A percentile compares a stretch with the other conserved stretches of the same genome.
phyloP scores from a whole-genome alignment of 441 rosid species.

The Euphorbia schlechtendalii region DNA sequence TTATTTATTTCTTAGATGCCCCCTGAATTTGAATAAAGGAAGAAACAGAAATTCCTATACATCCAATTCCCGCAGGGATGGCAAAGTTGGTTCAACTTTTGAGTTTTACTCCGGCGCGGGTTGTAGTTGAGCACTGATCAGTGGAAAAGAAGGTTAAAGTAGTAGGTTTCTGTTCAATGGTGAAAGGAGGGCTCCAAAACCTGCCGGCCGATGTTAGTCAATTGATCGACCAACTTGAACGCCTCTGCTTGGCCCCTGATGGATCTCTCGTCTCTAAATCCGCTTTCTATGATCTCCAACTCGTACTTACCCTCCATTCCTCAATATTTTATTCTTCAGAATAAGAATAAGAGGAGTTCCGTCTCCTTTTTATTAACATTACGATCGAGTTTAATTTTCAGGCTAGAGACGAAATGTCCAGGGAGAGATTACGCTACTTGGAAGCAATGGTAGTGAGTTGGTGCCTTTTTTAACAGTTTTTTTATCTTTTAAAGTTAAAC shows the following conservation, averaged over 20 bases:
- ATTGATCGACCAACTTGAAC: conserved; percentile 90
- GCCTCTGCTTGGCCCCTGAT: conserved; percentile 90
- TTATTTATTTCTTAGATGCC: too few relatives aligned
- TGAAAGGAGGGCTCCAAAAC: conserved; percentile 58
- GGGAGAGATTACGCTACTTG: conserved; percentile 80
- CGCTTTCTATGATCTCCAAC: conserved; percentile 73
- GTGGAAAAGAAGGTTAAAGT: neutral
- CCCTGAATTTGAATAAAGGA: too few relatives aligned
- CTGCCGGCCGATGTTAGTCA: conserved; percentile 76
- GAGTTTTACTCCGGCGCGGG: neutral
- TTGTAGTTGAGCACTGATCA: too few relatives aligned
- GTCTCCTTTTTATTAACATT: too few relatives aligned
- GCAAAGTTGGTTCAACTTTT: neutral
- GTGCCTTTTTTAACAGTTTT: too few relatives aligned
- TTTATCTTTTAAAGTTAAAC: neutral
- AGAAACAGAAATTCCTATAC: too few relatives aligned
- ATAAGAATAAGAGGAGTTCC: too few relatives aligned
- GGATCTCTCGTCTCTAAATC: conserved; percentile 94
- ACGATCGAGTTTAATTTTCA: conserved; percentile 22
- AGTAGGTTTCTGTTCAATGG: conserved; percentile 34
- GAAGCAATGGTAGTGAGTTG: conserved; percentile 85
- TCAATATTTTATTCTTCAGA: conserved; percentile 7
- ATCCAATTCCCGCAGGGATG: too few relatives aligned
- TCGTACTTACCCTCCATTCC: conserved; percentile 34
- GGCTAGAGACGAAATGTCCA: conserved; percentile 96